phyloP scores from a whole-genome alignment of 768 basidiomycete species.

The Amanita jacksonii region DNA sequence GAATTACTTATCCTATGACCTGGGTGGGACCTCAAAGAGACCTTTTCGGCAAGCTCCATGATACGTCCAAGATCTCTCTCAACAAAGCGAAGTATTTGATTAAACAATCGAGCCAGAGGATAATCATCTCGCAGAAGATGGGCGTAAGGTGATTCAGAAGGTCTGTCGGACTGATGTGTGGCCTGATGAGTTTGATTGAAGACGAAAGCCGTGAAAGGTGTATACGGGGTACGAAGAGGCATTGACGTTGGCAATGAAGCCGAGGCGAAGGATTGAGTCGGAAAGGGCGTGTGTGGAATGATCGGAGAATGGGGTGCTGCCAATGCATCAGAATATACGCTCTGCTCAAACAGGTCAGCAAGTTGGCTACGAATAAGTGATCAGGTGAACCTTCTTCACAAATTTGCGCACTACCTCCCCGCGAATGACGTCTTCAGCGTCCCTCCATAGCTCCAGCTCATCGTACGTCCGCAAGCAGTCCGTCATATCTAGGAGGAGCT shows the following conservation, averaged over 20 bases:
- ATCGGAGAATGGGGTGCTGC: slow-evolving; percentile 64
- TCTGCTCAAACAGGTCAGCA: slow-evolving; percentile 32
- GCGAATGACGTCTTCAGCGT: slow-evolving; percentile 82
- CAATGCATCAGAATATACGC: slow-evolving; percentile 64
- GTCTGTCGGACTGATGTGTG: slow-evolving; percentile 17
- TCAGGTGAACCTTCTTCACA: slow-evolving; percentile 56
- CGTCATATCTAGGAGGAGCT: slow-evolving; percentile 53
- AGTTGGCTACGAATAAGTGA: not conserved
- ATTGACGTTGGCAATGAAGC: slow-evolving; percentile 19
- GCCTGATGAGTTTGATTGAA: slow-evolving; percentile 42
- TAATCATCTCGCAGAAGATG: slow-evolving; percentile 63
- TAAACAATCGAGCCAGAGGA: slow-evolving; percentile 69
- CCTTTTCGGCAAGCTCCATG: slow-evolving; percentile 68
- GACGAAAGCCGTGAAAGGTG: slow-evolving; percentile 41
- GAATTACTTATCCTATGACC: slow-evolving; percentile 2
- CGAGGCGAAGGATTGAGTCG: slow-evolving; percentile 23
- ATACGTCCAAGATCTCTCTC: slow-evolving; percentile 65
- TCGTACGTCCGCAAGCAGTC: slow-evolving; percentile 81
- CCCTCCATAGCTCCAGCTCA: slow-evolving; percentile 67
- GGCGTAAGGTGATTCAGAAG: slow-evolving; percentile 26
- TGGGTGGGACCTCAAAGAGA: slow-evolving; percentile 39
- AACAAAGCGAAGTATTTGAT: slow-evolving; percentile 71
- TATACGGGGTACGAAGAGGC: slow-evolving; percentile 38
- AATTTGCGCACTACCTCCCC: slow-evolving; percentile 65
- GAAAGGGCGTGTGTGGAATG: slow-evolving; percentile 67